Base-by-base conservation (phyloP, 192 early-diverging fungal species). In the Fimicolochytrium jonesii region DNA sequence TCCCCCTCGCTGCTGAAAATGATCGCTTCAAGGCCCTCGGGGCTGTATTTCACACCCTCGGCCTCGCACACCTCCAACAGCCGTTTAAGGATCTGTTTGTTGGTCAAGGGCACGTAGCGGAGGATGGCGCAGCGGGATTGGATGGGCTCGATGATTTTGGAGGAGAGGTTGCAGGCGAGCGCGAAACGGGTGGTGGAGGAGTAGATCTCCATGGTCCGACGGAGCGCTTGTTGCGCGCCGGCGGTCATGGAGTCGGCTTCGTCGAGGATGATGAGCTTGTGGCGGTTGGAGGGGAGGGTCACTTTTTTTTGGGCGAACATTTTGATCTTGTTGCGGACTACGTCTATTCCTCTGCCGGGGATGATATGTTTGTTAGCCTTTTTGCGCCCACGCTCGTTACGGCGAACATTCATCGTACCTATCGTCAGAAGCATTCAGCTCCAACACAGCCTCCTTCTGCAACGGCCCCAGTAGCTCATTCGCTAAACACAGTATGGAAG, bases 301-400 rank as follows among this genome's bases (percentile, higher is more conserved):
- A 99, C 93, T 59, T 97, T 99, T 60, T 93, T 97, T 64, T 99
- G 93, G 9, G 96, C 96, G 87, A 99, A 99, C 75, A 90, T 88
- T 67, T 99, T 99, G 78, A 99, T 96, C 44, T 86, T 80, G 78
- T 95, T 94, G 44, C 96, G 82, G 13, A 99, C 94, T 17, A 96
- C 91, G 35, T 95, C 93, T 53, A 99, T 96, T 28, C 93, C 93
- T 64, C 92, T 91, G 69, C 11, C 5, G 32, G n/a, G n/a, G n/a
- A n/a, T n/a, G 7, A 45, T 5, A 35, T 67, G 13, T 15, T 23
- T 37, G 20, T 41, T 57, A 18, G 56, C 5, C 20, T 45, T 25
- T 25, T 7, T 15, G 18, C 32, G 4, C 18, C 13, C 10, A 31
- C 17, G 44, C 25, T 4, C 18, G 4, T 41, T 9, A 20, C 9